Conservation (phyloP, 352 stramenopile species). For the Pythium sukuiense region DNA sequence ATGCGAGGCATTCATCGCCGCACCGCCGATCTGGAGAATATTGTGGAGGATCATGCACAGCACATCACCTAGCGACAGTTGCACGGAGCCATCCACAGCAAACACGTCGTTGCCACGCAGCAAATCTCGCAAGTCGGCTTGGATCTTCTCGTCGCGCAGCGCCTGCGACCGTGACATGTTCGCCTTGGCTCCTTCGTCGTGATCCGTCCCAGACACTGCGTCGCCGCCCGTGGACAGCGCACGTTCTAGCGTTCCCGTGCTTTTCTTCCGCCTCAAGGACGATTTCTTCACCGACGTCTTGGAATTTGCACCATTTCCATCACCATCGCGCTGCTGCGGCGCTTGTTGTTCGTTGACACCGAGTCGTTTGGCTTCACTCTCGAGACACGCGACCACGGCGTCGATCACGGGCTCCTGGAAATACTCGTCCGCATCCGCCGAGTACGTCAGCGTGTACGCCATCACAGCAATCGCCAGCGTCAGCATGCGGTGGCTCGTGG, state of each 20-base stretch:
- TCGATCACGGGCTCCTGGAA: slow-evolving; percentile 40
- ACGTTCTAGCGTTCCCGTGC: not conserved
- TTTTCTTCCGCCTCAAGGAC: slow-evolving; percentile 57
- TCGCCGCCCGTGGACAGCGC: not conserved
- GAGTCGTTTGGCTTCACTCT: slow-evolving; percentile 5
- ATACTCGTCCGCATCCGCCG: slow-evolving; percentile 33
- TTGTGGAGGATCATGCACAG: slow-evolving; percentile 44
- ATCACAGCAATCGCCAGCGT: slow-evolving; percentile 38
- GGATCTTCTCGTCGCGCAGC: slow-evolving; percentile 21
- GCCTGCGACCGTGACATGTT: not conserved
- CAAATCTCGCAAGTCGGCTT: slow-evolving; percentile 25
- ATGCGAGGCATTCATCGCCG: not conserved
- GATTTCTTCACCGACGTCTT: slow-evolving; percentile 34
- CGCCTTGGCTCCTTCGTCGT: not conserved
- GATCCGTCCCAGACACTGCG: no score
- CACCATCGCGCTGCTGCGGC: not conserved
- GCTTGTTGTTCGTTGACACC: not conserved
- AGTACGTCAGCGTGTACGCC: slow-evolving; percentile 38
- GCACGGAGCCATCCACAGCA: slow-evolving; percentile 32
- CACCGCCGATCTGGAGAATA: slow-evolving; percentile 42
- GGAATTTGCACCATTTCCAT: not conserved
- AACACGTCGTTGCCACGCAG: slow-evolving; percentile 37
- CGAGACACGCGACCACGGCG: slow-evolving; percentile 26
- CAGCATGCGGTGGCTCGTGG: slow-evolving; percentile 11
- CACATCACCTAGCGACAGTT: slow-evolving; percentile 32